phyloP scores from a whole-genome alignment of 306 rosid species.

The Sechiopsis laciniata region DNA sequence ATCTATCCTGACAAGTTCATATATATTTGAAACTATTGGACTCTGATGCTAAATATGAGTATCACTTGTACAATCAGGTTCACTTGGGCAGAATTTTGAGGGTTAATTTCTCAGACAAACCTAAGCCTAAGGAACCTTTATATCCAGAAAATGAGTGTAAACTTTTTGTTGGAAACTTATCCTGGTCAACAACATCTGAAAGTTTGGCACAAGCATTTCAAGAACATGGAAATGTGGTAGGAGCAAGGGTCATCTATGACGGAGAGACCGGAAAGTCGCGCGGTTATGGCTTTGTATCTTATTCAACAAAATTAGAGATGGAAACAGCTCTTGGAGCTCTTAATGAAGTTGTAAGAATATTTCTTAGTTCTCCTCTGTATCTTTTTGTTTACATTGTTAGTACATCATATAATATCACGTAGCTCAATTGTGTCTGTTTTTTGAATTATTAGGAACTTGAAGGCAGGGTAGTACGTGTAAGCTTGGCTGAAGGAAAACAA shows the following conservation, averaged over 20 bases:
- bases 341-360: constrained; percentile 52
- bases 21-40: no score
- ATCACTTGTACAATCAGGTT: constrained; percentile 36
- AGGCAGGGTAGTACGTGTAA: constrained; percentile 71
- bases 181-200: constrained; percentile 86
- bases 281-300: constrained; percentile 86
- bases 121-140: constrained; percentile 66
- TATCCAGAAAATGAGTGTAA: constrained; percentile 80
- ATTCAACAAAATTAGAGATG: constrained; percentile 67
- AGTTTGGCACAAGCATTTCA: constrained; percentile 60
- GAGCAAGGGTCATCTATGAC: constrained; percentile 78
- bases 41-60: no score
- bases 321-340: constrained; percentile 63
- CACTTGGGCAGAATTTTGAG: constrained; percentile 72
- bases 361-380: constrained; percentile 18
- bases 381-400: background rate
- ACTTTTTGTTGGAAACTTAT: constrained; percentile 79
- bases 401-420: background rate
- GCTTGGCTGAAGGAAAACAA: constrained; percentile 85
- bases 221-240: constrained; percentile 79
- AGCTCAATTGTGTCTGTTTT: constrained; percentile 14
- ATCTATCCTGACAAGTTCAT: no score
- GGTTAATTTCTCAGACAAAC: constrained; percentile 83
- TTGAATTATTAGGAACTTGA: constrained; percentile 61
- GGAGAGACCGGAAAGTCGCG: constrained; percentile 86